Conservation (phyloP, 768 basidiomycete genomes). For the Amanita molliuscula region DNA sequence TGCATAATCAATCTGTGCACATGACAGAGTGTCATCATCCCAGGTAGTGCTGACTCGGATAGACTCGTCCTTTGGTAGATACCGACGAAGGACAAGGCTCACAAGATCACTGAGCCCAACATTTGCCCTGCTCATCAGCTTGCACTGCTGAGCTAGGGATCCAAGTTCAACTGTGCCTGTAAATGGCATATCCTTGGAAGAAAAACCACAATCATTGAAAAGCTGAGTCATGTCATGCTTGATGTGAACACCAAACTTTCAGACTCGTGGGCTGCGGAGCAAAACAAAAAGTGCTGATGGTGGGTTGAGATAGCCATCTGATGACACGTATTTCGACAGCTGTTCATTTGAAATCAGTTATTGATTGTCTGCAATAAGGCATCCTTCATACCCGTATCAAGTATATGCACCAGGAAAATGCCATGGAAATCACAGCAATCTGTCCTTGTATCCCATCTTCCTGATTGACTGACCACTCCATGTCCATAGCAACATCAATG, state of each 20-base stretch:
- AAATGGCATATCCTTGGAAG: conserved; percentile 10
- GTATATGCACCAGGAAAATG: conserved; percentile 4
- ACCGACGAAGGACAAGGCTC: conserved; percentile 14
- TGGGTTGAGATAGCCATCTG: not conserved
- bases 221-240: conserved; percentile 14
- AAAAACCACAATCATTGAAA: conserved; percentile 8
- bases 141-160: conserved; percentile 16
- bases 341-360: not conserved
- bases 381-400: conserved; percentile 5
- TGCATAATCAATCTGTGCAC: conserved; percentile 14
- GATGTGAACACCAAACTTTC: conserved; percentile 17
- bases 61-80: conserved; percentile 13
- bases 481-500: conserved; percentile 7
- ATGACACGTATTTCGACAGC: not conserved
- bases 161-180: conserved; percentile 19
- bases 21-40: conserved; percentile 8
- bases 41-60: conserved; percentile 13
- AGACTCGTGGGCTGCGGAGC: conserved; percentile 9
- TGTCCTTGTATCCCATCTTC: conserved; percentile 7
- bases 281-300: conserved; percentile 3
- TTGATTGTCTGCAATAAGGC: not conserved
- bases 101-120: conserved; percentile 20
- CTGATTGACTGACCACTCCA: conserved; percentile 11
- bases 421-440: conserved; percentile 7
- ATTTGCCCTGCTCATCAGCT: conserved; percentile 10